Evolutionary conservation across 768 basidiomycete genomes (phyloP).

Genomic region (Lactifluus volemus): DNA sequence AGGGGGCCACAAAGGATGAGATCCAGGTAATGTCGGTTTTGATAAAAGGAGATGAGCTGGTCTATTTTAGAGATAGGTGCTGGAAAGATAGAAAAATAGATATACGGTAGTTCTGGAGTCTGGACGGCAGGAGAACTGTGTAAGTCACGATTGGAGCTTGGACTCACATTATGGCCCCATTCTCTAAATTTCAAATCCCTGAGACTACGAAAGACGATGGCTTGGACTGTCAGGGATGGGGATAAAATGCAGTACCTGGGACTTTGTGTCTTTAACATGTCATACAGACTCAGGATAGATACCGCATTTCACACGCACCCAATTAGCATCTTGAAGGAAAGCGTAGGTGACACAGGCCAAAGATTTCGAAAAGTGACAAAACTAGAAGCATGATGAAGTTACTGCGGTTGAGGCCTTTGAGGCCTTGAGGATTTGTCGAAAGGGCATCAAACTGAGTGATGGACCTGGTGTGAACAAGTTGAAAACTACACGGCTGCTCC

Average conservation of each 20-base stretch:
- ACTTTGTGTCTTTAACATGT: neutral
- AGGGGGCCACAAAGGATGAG: neutral
- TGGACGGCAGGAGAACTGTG: neutral
- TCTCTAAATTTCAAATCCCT: neutral
- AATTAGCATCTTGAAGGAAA: too few species aligned
- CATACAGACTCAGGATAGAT: too few species aligned
- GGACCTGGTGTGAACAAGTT: too few species aligned
- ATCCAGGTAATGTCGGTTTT: neutral
- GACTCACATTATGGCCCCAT: neutral
- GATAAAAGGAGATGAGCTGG: neutral
- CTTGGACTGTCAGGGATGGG: neutral
- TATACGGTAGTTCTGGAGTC: neutral
- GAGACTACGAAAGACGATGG: neutral
- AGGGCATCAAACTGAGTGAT: too few species aligned
- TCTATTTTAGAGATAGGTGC: neutral
- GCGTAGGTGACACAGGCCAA: too few species aligned
- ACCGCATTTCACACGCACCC: too few species aligned
- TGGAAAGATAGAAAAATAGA: neutral
- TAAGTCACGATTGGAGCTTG: neutral
- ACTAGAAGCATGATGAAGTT: too few species aligned
- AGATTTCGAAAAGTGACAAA: too few species aligned
- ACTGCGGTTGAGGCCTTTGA: too few species aligned
- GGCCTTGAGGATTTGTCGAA: too few species aligned
- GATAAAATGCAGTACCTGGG: neutral
- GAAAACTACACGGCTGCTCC: too few species aligned